These are phyloP conservation scores for Fomitopsis betulina DNA, from an alignment of 1,284 basidiomycete genomes.

Conservation along the genomic window DNA sequence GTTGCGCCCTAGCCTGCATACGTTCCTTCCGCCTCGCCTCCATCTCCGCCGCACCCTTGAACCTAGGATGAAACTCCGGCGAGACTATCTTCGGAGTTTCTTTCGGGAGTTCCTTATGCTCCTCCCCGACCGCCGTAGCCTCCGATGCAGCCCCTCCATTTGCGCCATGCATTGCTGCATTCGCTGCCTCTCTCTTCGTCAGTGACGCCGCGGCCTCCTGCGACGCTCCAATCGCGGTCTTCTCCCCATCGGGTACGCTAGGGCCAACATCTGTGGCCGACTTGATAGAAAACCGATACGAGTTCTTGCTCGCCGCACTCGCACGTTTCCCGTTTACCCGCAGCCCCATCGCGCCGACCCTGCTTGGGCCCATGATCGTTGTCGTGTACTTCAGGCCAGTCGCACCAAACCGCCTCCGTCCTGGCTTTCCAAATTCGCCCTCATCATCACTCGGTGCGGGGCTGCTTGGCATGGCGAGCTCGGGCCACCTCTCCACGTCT, in stretches of 20 bases:
- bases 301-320: conserved; percentile 31
- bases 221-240: conserved; percentile 6
- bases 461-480: conserved; percentile 65
- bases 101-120: background rate
- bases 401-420: conserved; percentile 35
- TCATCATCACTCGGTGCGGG: conserved; percentile 71
- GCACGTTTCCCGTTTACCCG: conserved; percentile 31
- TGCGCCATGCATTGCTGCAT: background rate
- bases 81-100: conserved; percentile 8
- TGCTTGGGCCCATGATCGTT: conserved; percentile 64
- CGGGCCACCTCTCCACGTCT: conserved; percentile 79
- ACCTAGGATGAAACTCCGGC: conserved; percentile 57
- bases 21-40: conserved; percentile 61
- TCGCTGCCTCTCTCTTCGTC: background rate
- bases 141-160: background rate
- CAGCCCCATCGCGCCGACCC: conserved; percentile 29
- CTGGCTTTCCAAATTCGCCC: conserved; percentile 26
- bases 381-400: conserved; percentile 74
- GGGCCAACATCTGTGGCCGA: conserved; percentile 12
- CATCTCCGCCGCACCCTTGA: conserved; percentile 76
- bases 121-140: background rate
- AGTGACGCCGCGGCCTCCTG: background rate
- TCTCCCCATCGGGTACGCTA: background rate
- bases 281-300: conserved; percentile 31
- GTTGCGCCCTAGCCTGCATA: conserved; percentile 36